Base-by-base conservation (phyloP, 2,329 filamentous ascomycete species). In the Botrytis paeoniae region DNA sequence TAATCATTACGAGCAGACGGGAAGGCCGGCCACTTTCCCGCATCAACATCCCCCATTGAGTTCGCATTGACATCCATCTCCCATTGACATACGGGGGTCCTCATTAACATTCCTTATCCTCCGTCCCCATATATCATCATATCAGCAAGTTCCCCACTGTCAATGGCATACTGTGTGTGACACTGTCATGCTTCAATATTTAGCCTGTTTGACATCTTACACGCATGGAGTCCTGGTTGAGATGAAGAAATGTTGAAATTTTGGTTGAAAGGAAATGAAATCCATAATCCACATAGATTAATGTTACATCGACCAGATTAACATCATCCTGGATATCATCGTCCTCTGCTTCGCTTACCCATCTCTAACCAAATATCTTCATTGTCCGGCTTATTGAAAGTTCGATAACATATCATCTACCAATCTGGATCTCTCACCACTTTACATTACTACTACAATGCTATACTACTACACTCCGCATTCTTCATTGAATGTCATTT, bases 331-430 rank as follows among this genome's bases (percentile, higher is more conserved):
- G 37, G 22, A 51, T 39, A 54, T 37, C 4, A 20, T 22, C 66
- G 25, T 43, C 35, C 37, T 29, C 25, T 51, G 35, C 45, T 66
- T 54, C 51, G 37, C 14, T 41, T 25, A 14, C 51, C 51, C 51
- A 18, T n/a, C 48, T 60, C n/a, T 20, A 69, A 37, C 25, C 66
- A 70, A 61, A 61, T 32, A 59, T 43, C 48, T 61, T 61, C 41
- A 35, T 12, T 2, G n/a, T 66, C 48, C 32, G 25, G n/a, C 35
- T 66, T 45, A 43, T 60, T 43, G 66, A 69, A 60, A 69, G 66
- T 69, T 57, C 43, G 32, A 71, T 63, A 71, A 51, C 48, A 64
- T 37, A 63, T 41, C 37, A 29, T n/a, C 60, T 43, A 43, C 61
- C n/a, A 41, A 70, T 70, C 29, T 37, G 54, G 39, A 59, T 57